phyloP scores from a whole-genome alignment of 179 eudicot species.

The Carnegiea gigantea region DNA sequence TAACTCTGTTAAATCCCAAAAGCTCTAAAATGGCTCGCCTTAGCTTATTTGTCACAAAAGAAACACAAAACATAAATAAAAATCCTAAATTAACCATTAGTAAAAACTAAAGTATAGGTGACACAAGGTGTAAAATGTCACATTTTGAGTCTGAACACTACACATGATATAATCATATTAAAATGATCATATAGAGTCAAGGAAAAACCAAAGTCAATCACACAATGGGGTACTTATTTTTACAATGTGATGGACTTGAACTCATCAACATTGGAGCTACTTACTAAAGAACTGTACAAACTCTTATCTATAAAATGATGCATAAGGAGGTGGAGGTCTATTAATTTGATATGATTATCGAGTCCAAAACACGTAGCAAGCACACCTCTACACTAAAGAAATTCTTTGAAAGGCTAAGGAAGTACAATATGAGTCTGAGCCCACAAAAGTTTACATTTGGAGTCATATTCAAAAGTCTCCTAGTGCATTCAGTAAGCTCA shows the following conservation, averaged over 20 bases:
- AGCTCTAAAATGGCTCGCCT: no score
- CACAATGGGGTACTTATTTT: background rate
- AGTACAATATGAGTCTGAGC: background rate
- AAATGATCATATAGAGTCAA: no score
- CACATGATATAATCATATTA: no score
- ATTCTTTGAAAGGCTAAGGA: background rate
- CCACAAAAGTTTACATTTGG: slow-evolving; percentile 2
- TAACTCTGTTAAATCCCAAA: no score
- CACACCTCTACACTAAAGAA: background rate
- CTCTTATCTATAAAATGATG: slow-evolving; percentile 6
- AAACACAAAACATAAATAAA: no score
- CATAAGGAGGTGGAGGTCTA: background rate
- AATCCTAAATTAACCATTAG: no score
- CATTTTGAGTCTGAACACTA: no score
- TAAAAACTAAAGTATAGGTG: no score
- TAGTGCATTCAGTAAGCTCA: background rate
- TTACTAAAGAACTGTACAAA: background rate
- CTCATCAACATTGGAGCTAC: background rate
- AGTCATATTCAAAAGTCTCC: background rate
- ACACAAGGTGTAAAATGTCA: no score
- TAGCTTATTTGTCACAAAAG: no score
- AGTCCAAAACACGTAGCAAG: background rate
- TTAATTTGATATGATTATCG: background rate
- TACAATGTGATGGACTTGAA: background rate
- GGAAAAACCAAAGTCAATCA: no score